Percentiles rank a stretch among this genome's conserved stretches.
phyloP scores from a whole-genome alignment of 2,329 filamentous ascomycete species.

The Ophiostoma sp. region DNA sequence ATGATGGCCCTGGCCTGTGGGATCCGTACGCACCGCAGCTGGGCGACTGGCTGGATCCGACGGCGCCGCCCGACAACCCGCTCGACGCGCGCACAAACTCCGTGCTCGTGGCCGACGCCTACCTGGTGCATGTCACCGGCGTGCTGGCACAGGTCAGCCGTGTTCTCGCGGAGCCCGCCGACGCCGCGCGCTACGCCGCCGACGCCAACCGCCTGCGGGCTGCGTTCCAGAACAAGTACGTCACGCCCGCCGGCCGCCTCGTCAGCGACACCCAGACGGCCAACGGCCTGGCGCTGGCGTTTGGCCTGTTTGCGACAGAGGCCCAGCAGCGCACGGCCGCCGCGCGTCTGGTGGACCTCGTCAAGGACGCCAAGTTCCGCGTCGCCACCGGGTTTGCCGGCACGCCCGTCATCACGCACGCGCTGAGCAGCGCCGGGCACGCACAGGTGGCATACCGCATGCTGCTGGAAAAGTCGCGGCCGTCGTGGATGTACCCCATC shows the following conservation, averaged over 20 bases:
- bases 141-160: constrained; percentile 30
- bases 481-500: constrained; percentile 38
- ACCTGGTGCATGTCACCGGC: constrained; percentile 36
- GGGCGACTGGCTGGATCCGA: constrained; percentile 41
- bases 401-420: constrained; percentile 29
- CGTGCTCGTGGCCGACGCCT: constrained; percentile 37
- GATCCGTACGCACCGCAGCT: constrained; percentile 33
- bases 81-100: constrained; percentile 34
- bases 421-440: constrained; percentile 21
- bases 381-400: constrained; percentile 32
- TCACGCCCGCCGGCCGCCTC: constrained; percentile 27
- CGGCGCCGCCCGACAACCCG: constrained; percentile 35
- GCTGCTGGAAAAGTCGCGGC: constrained; percentile 36
- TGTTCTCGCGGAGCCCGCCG: constrained; percentile 28
- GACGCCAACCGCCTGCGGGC: constrained; percentile 28
- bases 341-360: constrained; percentile 16
- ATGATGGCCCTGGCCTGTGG: constrained; percentile 32
- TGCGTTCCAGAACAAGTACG: constrained; percentile 32
- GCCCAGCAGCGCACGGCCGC: constrained; percentile 8
- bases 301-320: constrained; percentile 26
- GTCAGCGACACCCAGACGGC: constrained; percentile 32
- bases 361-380: constrained; percentile 24
- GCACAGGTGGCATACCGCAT: constrained; percentile 33
- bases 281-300: constrained; percentile 30
- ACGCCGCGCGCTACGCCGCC: constrained; percentile 27